Evolutionary conservation across 306 rosid genomes (phyloP).

Genomic region (Albizia julibrissin): DNA sequence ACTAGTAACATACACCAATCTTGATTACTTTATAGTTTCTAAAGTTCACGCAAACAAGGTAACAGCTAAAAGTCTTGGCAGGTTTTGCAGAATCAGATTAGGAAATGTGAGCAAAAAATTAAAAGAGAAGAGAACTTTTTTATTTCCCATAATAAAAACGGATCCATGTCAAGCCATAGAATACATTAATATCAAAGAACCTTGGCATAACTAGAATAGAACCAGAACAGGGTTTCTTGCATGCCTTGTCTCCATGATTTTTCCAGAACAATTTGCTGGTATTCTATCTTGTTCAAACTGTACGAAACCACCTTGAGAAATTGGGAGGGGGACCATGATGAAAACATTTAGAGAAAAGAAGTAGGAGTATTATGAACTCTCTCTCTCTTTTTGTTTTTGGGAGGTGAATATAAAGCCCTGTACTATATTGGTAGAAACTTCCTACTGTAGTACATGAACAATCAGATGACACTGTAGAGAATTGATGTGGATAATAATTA

Average conservation of each 20-base stretch:
- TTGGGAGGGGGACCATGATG: neutral
- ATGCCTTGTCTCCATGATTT: neutral
- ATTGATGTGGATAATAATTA: neutral
- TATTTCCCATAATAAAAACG: neutral
- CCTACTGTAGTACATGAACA: neutral
- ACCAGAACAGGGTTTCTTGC: neutral
- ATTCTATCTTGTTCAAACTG: neutral
- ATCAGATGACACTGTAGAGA: slow-evolving; percentile 6
- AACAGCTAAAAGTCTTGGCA: neutral
- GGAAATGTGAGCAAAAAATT: neutral
- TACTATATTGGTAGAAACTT: neutral
- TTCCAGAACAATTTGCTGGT: slow-evolving; percentile 3
- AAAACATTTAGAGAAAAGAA: no score
- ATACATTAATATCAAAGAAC: neutral
- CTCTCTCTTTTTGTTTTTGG: no score
- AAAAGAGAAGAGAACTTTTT: neutral
- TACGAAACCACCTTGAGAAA: neutral
- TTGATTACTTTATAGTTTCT: neutral
- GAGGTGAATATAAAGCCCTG: neutral
- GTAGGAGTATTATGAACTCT: no score
- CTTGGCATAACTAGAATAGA: slow-evolving; percentile 3
- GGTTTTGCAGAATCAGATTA: neutral
- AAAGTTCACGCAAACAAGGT: neutral
- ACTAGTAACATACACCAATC: neutral
- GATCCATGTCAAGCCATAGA: neutral